Conservation (phyloP, 208 protist genomes). For the Angomonas deanei region DNA sequence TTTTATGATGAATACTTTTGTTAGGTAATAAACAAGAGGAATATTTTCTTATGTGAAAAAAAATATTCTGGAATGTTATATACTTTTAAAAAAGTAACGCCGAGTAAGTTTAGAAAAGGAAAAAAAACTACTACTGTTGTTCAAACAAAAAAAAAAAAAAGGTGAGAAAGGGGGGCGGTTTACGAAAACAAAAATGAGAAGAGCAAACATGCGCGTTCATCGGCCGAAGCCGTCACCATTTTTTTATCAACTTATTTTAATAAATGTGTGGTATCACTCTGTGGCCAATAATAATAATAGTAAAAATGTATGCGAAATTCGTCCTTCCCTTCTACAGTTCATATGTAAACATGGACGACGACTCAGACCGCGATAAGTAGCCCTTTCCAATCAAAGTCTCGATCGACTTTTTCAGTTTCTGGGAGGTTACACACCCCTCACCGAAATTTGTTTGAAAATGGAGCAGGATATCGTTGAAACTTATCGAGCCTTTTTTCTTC, state of each 20-base stretch:
- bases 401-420: background rate
- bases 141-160: background rate
- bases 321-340: too few species aligned
- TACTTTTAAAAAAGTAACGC: conserved; percentile 1
- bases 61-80: conserved; percentile 5
- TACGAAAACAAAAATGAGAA: background rate
- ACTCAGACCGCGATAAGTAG: background rate
- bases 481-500: background rate
- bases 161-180: background rate
- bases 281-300: too few species aligned
- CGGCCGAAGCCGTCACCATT: too few species aligned
- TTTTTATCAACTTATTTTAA: too few species aligned
- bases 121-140: background rate
- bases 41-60: conserved; percentile 10
- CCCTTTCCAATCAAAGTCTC: background rate
- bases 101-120: conserved; percentile 1
- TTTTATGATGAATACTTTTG: background rate
- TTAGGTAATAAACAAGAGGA: background rate
- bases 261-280: too few species aligned
- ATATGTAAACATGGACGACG: too few species aligned
- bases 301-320: too few species aligned
- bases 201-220: too few species aligned
- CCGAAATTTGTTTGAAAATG: background rate
- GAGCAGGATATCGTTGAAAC: background rate
- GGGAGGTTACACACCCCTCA: background rate